phyloP scores from a whole-genome alignment of 2,329 filamentous ascomycete genomes.

The Nemania sp. region DNA sequence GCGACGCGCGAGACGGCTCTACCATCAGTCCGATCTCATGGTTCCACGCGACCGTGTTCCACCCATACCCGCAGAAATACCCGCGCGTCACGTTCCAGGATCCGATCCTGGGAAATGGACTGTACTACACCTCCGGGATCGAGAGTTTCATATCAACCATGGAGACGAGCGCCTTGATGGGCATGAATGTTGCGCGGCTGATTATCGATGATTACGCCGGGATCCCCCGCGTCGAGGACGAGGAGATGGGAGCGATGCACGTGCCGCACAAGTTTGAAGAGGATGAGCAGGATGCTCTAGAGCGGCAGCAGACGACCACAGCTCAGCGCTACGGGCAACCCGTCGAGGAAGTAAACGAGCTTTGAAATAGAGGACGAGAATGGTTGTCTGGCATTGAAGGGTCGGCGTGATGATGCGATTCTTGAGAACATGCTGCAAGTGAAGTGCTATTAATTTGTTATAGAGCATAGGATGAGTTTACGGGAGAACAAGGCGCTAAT shows the following conservation, averaged over 20 bases:
- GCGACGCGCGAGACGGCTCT: constrained; percentile 40
- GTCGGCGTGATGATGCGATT: too few species aligned
- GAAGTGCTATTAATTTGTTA: too few species aligned
- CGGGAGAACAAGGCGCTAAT: too few species aligned
- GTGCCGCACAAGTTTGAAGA: constrained; percentile 17
- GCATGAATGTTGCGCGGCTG: constrained; percentile 78
- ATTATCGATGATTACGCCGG: constrained; percentile 62
- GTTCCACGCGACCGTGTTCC: constrained; percentile 77
- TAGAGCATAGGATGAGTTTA: too few species aligned
- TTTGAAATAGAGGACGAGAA: constrained; percentile 1
- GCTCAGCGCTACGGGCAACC: not conserved
- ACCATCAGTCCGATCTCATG: constrained; percentile 66
- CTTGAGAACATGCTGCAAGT: too few species aligned
- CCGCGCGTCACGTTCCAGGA: constrained; percentile 89
- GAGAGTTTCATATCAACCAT: constrained; percentile 96
- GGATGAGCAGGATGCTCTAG: constrained; percentile 16
- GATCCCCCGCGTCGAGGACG: constrained; percentile 13
- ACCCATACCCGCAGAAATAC: constrained; percentile 84
- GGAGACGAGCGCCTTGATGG: constrained; percentile 94
- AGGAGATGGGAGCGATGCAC: constrained; percentile 1
- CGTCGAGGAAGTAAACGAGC: constrained; percentile 9
- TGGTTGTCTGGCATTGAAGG: too few species aligned
- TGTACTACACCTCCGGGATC: constrained; percentile 77
- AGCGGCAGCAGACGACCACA: constrained; percentile 9
- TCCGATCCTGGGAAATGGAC: constrained; percentile 65